phyloP scores from a whole-genome alignment of 129 eudicot species.

The Lonicera japonica region DNA sequence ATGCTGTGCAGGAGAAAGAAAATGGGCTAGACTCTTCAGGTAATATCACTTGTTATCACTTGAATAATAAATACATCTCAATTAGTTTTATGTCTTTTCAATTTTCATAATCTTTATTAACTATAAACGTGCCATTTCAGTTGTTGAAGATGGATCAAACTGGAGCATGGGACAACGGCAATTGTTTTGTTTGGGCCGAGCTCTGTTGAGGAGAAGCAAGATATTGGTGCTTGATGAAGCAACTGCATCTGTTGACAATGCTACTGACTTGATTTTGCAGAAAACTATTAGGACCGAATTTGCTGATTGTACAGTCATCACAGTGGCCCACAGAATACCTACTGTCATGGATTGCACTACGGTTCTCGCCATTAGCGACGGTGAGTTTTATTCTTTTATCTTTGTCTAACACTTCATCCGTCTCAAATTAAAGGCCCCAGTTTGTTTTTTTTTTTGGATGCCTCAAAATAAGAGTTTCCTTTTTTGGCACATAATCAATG shows the following conservation, averaged over 20 bases:
- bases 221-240: constrained; percentile 92
- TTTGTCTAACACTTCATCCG: no score
- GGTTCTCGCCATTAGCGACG: constrained; percentile 86
- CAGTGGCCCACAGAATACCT: constrained; percentile 96
- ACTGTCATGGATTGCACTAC: constrained; percentile 90
- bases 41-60: constrained; percentile 6
- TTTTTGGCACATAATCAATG: no score
- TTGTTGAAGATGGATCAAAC: constrained; percentile 80
- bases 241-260: constrained; percentile 85
- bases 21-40: constrained; percentile 54
- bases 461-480: no score
- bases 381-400: constrained; percentile 28
- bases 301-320: constrained; percentile 79
- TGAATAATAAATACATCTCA: neutral
- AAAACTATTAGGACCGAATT: constrained; percentile 82
- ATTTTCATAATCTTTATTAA: neutral
- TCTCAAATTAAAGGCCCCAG: no score
- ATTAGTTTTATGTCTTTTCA: neutral
- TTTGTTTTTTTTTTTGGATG: no score
- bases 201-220: constrained; percentile 73
- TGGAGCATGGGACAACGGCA: constrained; percentile 99
- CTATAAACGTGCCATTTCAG: constrained; percentile 24
- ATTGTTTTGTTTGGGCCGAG: constrained; percentile 87
- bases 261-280: constrained; percentile 79
- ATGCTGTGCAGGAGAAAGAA: constrained; percentile 54